These are phyloP conservation scores for Fallopia convolvulus DNA, from an alignment of 148 eudicot species.

Conservation along the genomic window DNA sequence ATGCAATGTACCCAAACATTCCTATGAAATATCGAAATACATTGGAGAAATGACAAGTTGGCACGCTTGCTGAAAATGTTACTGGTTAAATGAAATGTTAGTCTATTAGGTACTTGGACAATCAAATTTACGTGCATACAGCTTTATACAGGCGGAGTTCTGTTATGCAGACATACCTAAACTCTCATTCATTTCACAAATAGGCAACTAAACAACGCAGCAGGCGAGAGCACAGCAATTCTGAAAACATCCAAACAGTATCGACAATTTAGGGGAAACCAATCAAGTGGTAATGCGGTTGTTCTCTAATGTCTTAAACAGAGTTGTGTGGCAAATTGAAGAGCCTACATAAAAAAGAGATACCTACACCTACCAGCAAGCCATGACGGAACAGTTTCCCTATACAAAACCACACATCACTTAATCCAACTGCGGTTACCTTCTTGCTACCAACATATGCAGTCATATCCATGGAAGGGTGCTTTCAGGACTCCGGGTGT, in stretches of 20 bases:
- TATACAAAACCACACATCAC: not conserved
- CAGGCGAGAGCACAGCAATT: not conserved
- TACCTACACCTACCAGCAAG: not conserved
- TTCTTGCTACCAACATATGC: slow-evolving; percentile 1
- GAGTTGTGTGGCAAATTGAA: not conserved
- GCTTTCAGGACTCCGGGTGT: slow-evolving; percentile 60
- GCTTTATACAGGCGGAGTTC: not conserved
- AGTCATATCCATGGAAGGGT: not conserved
- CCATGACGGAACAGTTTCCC: not conserved
- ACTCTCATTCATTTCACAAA: not conserved
- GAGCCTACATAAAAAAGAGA: not conserved
- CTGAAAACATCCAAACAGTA: not conserved
- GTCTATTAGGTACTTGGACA: not conserved
- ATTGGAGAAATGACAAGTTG: not conserved
- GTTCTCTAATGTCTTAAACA: slow-evolving; percentile 1
- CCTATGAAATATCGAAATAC: not conserved
- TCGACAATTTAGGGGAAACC: no score
- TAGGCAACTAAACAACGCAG: not conserved
- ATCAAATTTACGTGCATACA: no score
- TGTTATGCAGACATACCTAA: not conserved
- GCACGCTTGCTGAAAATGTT: no score
- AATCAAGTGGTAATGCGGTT: not conserved
- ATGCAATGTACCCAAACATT: not conserved
- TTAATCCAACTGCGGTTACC: not conserved
- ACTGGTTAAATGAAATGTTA: no score